Evolutionary conservation across 148 eudicot species (phyloP).

Genomic region (Gaultheria prostrata): DNA sequence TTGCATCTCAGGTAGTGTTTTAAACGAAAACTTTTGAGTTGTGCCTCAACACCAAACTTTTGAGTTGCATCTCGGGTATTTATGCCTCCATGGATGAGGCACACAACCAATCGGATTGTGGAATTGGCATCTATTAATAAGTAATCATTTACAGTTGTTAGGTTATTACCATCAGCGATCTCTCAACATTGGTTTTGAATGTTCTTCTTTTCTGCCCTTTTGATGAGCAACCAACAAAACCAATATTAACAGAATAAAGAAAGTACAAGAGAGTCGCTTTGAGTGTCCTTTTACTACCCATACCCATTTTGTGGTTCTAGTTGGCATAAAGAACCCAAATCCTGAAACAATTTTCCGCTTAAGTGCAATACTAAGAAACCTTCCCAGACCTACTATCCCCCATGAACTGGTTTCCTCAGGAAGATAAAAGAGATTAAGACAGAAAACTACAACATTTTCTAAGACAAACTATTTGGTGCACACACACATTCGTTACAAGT

Average conservation of each 20-base stretch:
- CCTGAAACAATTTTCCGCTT: not conserved
- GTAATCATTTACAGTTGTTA: not conserved
- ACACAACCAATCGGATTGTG: not conserved
- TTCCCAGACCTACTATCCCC: not conserved
- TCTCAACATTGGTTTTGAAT: not conserved
- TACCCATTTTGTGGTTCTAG: not conserved
- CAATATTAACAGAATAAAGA: not conserved
- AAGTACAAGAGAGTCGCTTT: not conserved
- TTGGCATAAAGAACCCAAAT: not conserved
- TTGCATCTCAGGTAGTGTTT: not conserved
- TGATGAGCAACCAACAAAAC: not conserved
- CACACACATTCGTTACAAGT: not conserved
- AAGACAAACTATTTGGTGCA: not conserved
- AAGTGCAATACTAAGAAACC: not conserved
- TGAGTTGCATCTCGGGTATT: not conserved
- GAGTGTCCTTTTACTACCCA: not conserved
- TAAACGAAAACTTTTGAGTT: not conserved
- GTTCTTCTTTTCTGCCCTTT: not conserved
- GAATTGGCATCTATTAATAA: not conserved
- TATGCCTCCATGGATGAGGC: not conserved
- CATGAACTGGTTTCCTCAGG: not conserved
- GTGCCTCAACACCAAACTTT: not conserved
- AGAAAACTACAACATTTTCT: not conserved
- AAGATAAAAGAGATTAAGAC: not conserved
- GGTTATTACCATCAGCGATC: not conserved